Evolutionary conservation across 805 yeast genomes (phyloP).

Genomic region (Wickerhamiella brachini): DNA sequence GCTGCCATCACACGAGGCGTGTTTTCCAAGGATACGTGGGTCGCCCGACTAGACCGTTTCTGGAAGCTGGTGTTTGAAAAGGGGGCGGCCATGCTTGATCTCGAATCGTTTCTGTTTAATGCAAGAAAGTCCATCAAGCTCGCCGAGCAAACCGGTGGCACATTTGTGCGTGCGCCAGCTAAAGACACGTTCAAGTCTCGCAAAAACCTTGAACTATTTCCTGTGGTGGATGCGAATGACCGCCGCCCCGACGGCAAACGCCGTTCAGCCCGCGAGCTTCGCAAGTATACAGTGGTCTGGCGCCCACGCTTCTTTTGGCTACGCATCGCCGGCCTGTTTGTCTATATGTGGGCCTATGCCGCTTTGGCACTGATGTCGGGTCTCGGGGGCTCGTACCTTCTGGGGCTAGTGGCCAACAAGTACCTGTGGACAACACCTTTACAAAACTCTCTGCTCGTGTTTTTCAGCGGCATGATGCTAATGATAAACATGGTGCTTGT

Average conservation of each 20-base stretch:
- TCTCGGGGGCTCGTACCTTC: background rate
- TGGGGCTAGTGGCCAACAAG: background rate
- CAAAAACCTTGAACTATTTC: constrained; percentile 47
- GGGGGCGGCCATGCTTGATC: constrained; percentile 8
- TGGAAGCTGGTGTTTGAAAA: constrained; percentile 15
- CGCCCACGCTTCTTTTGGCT: constrained; percentile 64
- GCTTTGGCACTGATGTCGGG: background rate
- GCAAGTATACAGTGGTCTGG: constrained; percentile 61
- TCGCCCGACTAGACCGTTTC: constrained; percentile 38
- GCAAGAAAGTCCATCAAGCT: constrained; percentile 31
- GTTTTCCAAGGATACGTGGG: constrained; percentile 58
- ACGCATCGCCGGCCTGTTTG: constrained; percentile 39
- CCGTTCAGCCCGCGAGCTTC: constrained; percentile 30
- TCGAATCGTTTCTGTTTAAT: constrained; percentile 28
- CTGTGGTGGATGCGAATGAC: constrained; percentile 72
- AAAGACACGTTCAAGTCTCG: constrained; percentile 60
- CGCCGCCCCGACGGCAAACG: constrained; percentile 32
- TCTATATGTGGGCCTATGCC: constrained; percentile 31
- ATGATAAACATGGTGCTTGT: background rate
- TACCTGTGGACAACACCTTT: background rate
- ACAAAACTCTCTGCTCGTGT: constrained; percentile 8
- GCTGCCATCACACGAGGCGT: constrained; percentile 29
- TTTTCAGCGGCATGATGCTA: constrained; percentile 8
- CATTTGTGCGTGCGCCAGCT: constrained; percentile 73
- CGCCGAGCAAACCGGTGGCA: constrained; percentile 38